Percentiles rank a stretch among this genome's conserved stretches.
Conservation (phyloP, 1,284 basidiomycete species). For the Vanrija humicola region DNA sequence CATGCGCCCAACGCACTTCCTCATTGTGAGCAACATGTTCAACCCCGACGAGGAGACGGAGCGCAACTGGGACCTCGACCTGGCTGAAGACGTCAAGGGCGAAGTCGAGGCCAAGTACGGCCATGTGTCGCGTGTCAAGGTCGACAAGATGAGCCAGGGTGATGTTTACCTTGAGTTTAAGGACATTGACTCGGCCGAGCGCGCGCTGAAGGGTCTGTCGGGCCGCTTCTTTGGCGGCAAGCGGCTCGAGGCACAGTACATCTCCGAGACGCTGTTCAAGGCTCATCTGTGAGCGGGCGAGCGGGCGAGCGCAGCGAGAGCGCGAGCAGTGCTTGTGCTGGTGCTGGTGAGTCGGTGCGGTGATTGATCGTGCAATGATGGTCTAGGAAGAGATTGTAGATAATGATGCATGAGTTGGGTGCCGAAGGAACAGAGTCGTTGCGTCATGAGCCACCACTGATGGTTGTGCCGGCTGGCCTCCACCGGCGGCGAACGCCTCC, state of each 20-base stretch:
- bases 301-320: no score
- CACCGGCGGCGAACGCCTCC: no score
- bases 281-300: conserved; percentile 57
- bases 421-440: no score
- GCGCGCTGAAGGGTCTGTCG: conserved; percentile 81
- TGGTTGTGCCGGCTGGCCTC: no score
- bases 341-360: background rate
- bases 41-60: conserved; percentile 97
- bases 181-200: conserved; percentile 69
- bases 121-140: conserved; percentile 75
- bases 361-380: background rate
- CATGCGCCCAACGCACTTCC: conserved; percentile 65
- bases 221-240: conserved; percentile 93
- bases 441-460: no score
- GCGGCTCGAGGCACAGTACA: conserved; percentile 77
- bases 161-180: conserved; percentile 96
- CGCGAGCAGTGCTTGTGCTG: no score
- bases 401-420: no score
- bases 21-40: conserved; percentile 94
- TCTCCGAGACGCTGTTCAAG: conserved; percentile 87
- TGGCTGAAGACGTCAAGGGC: conserved; percentile 90
- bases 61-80: conserved; percentile 90
- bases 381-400: no score
- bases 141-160: conserved; percentile 86
- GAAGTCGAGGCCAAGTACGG: conserved; percentile 94